These are phyloP conservation scores for Paracoccidioides lutzii DNA, from an alignment of 2,329 filamentous ascomycete species.

Conservation along the genomic window DNA sequence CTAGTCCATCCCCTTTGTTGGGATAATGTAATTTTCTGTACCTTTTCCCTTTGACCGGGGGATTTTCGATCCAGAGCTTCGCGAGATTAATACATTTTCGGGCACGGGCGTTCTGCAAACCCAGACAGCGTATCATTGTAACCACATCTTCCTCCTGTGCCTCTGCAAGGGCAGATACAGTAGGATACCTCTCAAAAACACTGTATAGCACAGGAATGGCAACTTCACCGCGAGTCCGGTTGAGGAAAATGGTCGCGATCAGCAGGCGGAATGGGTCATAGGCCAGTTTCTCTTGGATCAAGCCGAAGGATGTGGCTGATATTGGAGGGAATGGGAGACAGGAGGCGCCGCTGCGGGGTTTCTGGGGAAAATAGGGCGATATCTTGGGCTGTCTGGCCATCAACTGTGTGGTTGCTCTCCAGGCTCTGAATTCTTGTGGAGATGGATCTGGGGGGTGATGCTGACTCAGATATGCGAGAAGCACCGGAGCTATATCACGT, in stretches of 20 bases:
- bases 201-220: constrained; percentile 64
- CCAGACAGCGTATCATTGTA: constrained; percentile 54
- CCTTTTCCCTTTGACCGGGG: constrained; percentile 47
- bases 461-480: not conserved
- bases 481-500: not conserved
- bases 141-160: constrained; percentile 46
- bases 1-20: constrained; percentile 34
- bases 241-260: constrained; percentile 72
- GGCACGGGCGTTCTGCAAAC: constrained; percentile 56
- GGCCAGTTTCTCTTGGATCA: constrained; percentile 71
- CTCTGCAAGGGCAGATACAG: constrained; percentile 47
- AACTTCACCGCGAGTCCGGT: constrained; percentile 59
- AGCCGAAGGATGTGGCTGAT: constrained; percentile 51
- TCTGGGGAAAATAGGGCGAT: constrained; percentile 33
- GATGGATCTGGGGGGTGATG: not conserved
- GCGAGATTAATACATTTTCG: constrained; percentile 58
- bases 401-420: not conserved
- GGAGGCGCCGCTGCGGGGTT: constrained; percentile 26
- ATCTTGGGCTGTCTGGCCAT: constrained; percentile 18
- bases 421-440: not conserved
- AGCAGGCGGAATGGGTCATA: constrained; percentile 67
- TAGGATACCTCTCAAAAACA: constrained; percentile 56
- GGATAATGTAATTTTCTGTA: constrained; percentile 48
- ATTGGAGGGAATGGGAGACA: constrained; percentile 54
- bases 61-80: constrained; percentile 50